Conservation (phyloP, 2,329 filamentous ascomycete genomes). For the Alternaria hordeiaustralica region DNA sequence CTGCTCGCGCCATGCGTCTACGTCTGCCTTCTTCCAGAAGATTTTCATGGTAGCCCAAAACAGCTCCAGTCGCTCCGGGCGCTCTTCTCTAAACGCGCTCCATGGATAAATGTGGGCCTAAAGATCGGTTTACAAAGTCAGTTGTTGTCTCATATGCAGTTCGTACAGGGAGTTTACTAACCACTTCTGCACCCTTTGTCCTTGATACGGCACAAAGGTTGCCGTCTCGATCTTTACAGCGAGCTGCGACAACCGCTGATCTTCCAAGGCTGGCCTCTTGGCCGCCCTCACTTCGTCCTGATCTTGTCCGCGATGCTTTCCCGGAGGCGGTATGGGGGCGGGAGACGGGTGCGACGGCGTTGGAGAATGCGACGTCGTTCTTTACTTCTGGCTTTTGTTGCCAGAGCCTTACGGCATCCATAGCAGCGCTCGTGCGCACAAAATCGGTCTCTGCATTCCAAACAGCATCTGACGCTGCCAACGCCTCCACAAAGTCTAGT, state of each 20-base stretch:
- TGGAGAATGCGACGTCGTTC: background rate
- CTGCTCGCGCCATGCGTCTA: constrained; percentile 6
- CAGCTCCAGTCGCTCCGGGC: background rate
- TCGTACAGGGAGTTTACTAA: too few species aligned
- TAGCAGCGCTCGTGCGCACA: background rate
- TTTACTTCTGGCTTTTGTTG: background rate
- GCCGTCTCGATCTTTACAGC: constrained; percentile 19
- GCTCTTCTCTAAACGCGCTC: constrained; percentile 16
- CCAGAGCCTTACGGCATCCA: background rate
- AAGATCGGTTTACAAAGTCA: too few species aligned
- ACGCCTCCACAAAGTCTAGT: background rate
- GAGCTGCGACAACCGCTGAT: constrained; percentile 9
- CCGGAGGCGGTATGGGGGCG: background rate
- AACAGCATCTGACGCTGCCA: background rate
- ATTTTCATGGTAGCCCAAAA: too few species aligned
- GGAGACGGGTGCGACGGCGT: background rate
- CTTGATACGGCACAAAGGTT: constrained; percentile 20
- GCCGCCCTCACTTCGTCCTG: constrained; percentile 5
- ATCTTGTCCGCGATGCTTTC: constrained; percentile 9
- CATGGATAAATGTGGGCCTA: constrained; percentile 26
- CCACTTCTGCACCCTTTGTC: constrained; percentile 6
- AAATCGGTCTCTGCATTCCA: too few species aligned
- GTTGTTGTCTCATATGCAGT: too few species aligned
- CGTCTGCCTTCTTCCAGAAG: constrained; percentile 5
- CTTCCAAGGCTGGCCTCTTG: constrained; percentile 13